Evolutionary conservation across 495 filamentous ascomycete species (phyloP), one percentile per base, ranked within the genome.

Genomic region (Neurospora terricola): DNA sequence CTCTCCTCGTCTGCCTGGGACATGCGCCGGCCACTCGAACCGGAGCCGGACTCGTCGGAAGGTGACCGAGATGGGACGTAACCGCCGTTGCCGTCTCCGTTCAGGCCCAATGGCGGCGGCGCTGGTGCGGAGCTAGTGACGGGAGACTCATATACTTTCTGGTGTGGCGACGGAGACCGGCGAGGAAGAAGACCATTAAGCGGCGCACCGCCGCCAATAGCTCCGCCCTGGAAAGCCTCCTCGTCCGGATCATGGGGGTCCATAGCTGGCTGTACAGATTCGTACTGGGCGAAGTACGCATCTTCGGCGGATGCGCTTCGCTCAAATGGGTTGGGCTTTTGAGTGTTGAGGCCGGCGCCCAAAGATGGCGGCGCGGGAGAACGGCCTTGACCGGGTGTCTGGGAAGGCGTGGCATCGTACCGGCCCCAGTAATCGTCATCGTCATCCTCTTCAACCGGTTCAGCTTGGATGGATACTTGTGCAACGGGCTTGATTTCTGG

Each of bases 341-440:
- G 73, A 9, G 30, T 66, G 40, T 81, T 79, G 54, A 62, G 54
- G 27, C 54, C 6, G 12, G 54, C 54, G 3, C 54, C 54, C 18
- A 70, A 59, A 4, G 54, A 62, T 12, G 74, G 40, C 1, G 90
- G 88, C 2, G 88, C 88, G 2, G 90, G 88, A 12, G 90, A 90
- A 39, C 80, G 83, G 72, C 92, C 90, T 0, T 83, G 81, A 1
- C 89, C 89, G 7, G 95, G 95, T 23, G 94, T 95, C 40, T 89
- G 86, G 9, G 88, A 88, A 2, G 93, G 92, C 12, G 93, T 96
- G 10, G 90, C 88, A 84, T 98, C 96, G 79, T 99, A 99, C 74
- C 91, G 90, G 38, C 90, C 93, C 96, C 96, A 99, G 81, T 98
- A 99, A 76, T 90, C 92, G 74, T 94, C 94, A 73, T 97, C 94